These are phyloP conservation scores for Mucor indicus DNA, from an alignment of 371 early-diverging fungal genomes.

Conservation along the genomic window DNA sequence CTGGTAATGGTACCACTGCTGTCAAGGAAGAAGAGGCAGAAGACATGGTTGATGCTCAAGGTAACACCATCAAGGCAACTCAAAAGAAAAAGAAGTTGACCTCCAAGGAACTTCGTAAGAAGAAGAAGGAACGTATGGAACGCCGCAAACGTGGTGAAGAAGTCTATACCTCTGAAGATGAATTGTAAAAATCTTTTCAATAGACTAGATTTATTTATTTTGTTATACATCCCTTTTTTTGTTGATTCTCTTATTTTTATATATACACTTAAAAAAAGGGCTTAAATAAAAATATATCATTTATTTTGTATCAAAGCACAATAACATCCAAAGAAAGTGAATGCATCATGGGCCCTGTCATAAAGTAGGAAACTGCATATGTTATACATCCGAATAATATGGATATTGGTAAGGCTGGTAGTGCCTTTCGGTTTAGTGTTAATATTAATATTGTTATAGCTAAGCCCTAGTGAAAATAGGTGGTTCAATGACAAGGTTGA, in stretches of 20 bases:
- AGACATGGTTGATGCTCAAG: slow-evolving; percentile 45
- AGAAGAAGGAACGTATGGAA: slow-evolving; percentile 54
- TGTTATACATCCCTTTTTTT: too few species aligned
- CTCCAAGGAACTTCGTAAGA: slow-evolving; percentile 49
- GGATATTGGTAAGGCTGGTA: slow-evolving; percentile 20
- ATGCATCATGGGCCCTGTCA: slow-evolving; percentile 15
- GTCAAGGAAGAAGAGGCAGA: slow-evolving; percentile 39
- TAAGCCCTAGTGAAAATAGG: slow-evolving; percentile 5
- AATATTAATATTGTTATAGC: slow-evolving; percentile 18
- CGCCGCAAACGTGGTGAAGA: slow-evolving; percentile 55
- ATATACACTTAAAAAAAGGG: too few species aligned
- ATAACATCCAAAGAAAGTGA: background rate
- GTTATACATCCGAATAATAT: slow-evolving; percentile 19
- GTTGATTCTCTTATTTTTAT: too few species aligned
- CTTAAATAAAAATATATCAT: too few species aligned
- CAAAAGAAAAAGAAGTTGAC: slow-evolving; percentile 48
- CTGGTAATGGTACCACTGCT: slow-evolving; percentile 39
- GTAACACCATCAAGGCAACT: slow-evolving; percentile 45
- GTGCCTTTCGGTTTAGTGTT: slow-evolving; percentile 12
- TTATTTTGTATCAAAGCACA: too few species aligned
- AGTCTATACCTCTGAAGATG: slow-evolving; percentile 40
- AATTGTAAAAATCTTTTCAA: slow-evolving; percentile 34
- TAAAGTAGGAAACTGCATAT: slow-evolving; percentile 14
- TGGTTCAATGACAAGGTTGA: too few species aligned
- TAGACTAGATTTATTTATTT: too few species aligned